These are phyloP conservation scores for Maudiozyma serrabonitensis DNA, from an alignment of 805 yeast species.

Conservation along the genomic window DNA sequence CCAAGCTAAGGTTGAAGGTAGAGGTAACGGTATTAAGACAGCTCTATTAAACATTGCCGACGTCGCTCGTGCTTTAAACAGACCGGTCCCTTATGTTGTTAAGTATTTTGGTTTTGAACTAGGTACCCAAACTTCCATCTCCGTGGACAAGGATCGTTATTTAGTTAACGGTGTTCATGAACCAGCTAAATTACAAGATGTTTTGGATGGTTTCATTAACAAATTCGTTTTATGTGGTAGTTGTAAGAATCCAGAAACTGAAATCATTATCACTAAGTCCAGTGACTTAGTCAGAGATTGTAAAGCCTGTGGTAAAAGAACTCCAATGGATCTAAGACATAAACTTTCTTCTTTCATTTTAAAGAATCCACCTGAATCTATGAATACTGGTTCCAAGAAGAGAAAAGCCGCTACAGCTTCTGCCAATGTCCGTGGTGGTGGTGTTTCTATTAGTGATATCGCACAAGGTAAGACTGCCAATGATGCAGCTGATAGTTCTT, in stretches of 20 bases:
- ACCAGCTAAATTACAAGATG: conserved; percentile 81
- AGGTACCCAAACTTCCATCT: conserved; percentile 88
- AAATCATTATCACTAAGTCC: conserved; percentile 61
- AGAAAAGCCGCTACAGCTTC: conserved; percentile 81
- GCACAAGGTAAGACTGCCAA: conserved; percentile 41
- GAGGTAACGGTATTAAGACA: conserved; percentile 98
- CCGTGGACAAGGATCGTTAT: conserved; percentile 75
- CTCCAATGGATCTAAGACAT: conserved; percentile 75
- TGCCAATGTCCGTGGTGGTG: conserved; percentile 83
- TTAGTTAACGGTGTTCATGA: conserved; percentile 94
- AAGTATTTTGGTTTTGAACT: conserved; percentile 94
- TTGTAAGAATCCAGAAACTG: conserved; percentile 97
- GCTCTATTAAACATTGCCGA: conserved; percentile 83
- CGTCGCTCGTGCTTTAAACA: conserved; percentile 86
- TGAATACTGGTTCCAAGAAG: conserved; percentile 41
- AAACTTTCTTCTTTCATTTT: conserved; percentile 78
- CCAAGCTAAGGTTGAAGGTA: conserved; percentile 94
- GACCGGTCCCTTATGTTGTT: conserved; percentile 87
- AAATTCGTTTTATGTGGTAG: conserved; percentile 89
- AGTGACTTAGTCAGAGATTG: conserved; percentile 79
- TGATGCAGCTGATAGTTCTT: conserved; percentile 37
- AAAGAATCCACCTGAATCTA: conserved; percentile 75
- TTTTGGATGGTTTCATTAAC: conserved; percentile 85
- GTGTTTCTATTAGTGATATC: conserved; percentile 68
- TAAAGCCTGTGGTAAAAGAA: conserved; percentile 94